These are phyloP conservation scores for Paecilomyces niveus DNA, from an alignment of 2,329 filamentous ascomycete species.

Conservation along the genomic window DNA sequence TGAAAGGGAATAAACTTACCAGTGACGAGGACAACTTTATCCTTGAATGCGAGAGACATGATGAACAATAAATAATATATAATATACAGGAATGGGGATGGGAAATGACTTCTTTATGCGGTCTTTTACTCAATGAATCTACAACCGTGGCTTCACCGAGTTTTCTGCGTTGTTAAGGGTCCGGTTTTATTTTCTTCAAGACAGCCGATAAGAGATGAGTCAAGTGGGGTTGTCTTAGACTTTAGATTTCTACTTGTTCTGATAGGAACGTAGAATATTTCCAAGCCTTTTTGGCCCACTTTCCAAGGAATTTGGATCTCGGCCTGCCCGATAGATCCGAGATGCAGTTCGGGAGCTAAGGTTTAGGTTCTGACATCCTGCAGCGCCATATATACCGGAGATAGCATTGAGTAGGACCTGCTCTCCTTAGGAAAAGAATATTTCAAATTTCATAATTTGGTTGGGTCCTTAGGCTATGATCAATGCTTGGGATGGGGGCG, in stretches of 20 bases:
- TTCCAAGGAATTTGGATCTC: neutral
- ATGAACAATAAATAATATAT: neutral
- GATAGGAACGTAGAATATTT: neutral
- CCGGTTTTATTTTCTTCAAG: neutral
- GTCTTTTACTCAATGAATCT: neutral
- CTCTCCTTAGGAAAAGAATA: no score
- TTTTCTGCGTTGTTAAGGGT: neutral
- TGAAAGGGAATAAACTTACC: neutral
- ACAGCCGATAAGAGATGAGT: neutral
- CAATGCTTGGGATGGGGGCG: no score
- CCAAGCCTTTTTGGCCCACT: neutral
- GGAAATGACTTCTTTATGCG: neutral
- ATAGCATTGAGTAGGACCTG: no score
- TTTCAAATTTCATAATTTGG: no score
- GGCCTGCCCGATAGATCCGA: no score
- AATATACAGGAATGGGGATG: neutral
- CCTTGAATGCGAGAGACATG: neutral
- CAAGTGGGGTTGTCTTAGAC: neutral
- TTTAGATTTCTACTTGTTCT: neutral
- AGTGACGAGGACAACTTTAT: neutral
- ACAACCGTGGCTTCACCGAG: neutral
- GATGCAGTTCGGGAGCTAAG: neutral
- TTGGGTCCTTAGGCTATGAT: no score
- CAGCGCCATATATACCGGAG: no score
- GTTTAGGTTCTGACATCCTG: neutral